Conservation (phyloP, 2,329 filamentous ascomycete species). For the Nakataea oryzae region DNA sequence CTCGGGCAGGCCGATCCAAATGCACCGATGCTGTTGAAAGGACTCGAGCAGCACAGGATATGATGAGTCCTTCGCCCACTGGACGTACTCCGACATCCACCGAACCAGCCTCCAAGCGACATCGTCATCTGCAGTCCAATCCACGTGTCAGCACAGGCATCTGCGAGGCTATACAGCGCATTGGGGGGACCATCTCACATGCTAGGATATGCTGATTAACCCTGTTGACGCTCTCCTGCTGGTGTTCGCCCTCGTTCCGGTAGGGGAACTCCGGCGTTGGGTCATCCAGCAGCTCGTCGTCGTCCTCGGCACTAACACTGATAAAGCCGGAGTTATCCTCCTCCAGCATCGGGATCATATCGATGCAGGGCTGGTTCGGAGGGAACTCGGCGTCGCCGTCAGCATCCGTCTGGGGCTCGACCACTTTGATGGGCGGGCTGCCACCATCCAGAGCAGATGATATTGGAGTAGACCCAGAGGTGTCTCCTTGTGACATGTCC, state of each 20-base stretch:
- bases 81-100: constrained; percentile 41
- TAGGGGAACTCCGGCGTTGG: constrained; percentile 37
- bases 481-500: constrained; percentile 20
- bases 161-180: background rate
- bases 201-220: background rate
- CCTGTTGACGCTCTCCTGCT: constrained; percentile 1
- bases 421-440: constrained; percentile 33
- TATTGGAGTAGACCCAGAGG: constrained; percentile 17
- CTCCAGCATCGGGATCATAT: background rate
- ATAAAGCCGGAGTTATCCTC: background rate
- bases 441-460: constrained; percentile 26
- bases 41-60: constrained; percentile 27
- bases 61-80: constrained; percentile 23
- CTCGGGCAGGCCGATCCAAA: constrained; percentile 44
- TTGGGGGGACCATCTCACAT: background rate
- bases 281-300: constrained; percentile 21
- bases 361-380: background rate
- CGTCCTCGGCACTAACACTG: background rate
- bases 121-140: constrained; percentile 26
- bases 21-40: constrained; percentile 29
- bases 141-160: constrained; percentile 15
- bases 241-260: constrained; percentile 14
- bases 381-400: constrained; percentile 9
- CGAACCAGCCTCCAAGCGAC: constrained; percentile 31
- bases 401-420: constrained; percentile 17